Base-by-base conservation (phyloP, 345 rosid genomes). In the Citrus unshiu region DNA sequence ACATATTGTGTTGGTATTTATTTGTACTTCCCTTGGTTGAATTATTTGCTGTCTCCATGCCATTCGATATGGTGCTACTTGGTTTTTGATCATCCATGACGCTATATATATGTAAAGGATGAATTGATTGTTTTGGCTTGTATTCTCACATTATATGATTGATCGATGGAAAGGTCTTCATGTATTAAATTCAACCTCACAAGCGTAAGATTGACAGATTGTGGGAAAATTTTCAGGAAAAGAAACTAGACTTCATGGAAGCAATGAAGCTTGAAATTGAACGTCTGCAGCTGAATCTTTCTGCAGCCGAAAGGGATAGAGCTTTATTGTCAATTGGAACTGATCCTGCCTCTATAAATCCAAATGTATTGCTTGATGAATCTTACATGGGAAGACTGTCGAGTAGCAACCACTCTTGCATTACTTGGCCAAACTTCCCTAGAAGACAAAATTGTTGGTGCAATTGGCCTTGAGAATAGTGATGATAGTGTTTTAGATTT, bases 251-350 rank as follows among this genome's bases (percentile, higher is more conserved):
- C 78, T 94, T 89, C 76, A 72, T 67, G 24, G 94, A 91, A 83
- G 93, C 98, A 81, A 85, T 91, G 94, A 91, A 91, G 84, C 94
- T 96, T 74, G 99, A 96, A 89, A 93, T 94, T 84, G 94, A 94
- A 83, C 93, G 98, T n/a, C 90, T 96, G 32, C 88, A 58, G 75
- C 89, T 93, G 83, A 91, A 94, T 90, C 86, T 94, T 73, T 93
- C 99, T 68, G 95, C 98, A 77, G 99, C 98, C 76, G 99, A 94
- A 86, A 91, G 99, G 88, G 98, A 96, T 87, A 96, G 97, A 89
- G 93, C 97, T 81, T 78, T 96, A 40, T 81, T 96, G 84, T 90
- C 94, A 68, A 56, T 91, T 80, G 99, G 99, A 87, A 90, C 81
- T 73, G 99, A 96, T 91, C 97, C 98, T 65, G 99, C 98, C 76